These are phyloP conservation scores for Cucumis variabilis DNA, from an alignment of 331 rosid species.

Conservation along the genomic window DNA sequence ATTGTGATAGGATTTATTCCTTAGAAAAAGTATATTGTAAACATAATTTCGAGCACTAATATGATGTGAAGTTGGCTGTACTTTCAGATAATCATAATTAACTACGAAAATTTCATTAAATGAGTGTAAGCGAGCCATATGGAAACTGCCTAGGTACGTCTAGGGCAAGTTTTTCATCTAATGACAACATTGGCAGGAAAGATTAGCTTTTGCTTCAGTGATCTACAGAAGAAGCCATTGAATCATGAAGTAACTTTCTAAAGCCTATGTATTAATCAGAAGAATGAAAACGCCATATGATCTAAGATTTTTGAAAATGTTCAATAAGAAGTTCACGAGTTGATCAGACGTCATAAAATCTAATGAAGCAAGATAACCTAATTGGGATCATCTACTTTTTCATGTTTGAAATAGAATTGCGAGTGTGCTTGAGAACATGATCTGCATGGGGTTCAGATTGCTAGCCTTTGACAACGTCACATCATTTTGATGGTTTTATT, in stretches of 20 bases:
- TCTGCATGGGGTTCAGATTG: not conserved
- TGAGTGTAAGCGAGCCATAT: slow-evolving; percentile 17
- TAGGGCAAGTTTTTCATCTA: slow-evolving; percentile 11
- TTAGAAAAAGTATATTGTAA: not conserved
- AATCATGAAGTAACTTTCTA: slow-evolving; percentile 10
- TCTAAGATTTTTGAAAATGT: not conserved
- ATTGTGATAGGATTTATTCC: not conserved
- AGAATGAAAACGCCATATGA: slow-evolving; percentile 12
- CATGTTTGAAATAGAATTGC: not conserved
- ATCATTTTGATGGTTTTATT: not conserved
- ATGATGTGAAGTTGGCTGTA: slow-evolving; percentile 15
- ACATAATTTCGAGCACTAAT: slow-evolving; percentile 16
- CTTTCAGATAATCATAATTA: slow-evolving; percentile 22
- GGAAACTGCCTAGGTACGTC: slow-evolving; percentile 13
- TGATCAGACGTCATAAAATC: not conserved
- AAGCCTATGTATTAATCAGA: slow-evolving; percentile 2
- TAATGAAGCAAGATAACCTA: not conserved
- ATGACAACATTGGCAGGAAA: slow-evolving; percentile 13
- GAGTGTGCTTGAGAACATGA: slow-evolving; percentile 9
- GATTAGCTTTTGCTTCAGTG: not conserved
- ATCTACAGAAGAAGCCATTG: not conserved
- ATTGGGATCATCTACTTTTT: not conserved
- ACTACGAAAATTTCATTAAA: slow-evolving; percentile 19
- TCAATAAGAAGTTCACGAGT: not conserved
- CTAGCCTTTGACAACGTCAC: not conserved